Evolutionary conservation across 208 protist species (phyloP), one percentile per base, ranked within the genome.

Genomic region (Leishmania lainsoni): DNA sequence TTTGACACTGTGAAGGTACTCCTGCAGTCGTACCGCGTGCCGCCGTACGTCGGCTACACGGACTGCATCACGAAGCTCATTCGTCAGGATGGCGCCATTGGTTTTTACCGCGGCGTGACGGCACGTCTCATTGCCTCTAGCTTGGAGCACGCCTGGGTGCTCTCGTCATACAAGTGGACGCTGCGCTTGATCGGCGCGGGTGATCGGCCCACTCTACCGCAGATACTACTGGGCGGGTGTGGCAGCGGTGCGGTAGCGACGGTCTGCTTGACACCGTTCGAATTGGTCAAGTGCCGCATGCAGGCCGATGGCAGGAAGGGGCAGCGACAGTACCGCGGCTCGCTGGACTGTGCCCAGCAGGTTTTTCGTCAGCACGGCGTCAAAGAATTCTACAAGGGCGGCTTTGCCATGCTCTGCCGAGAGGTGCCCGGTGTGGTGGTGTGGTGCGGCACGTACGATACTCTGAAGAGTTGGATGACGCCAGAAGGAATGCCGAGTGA

Each of bases 1-100:
- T 92, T 98, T 66, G 96, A 98, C 82, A 97, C 96, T 0, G 83
- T 97, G 0, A 98, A 98, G 89, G 94, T 96, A 49, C 92, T 92
- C 12, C 81, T 98, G 81, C 94, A 98, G 83, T 83, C 85, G 12
- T 83, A 92, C 86, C 80, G 76, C 12, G 85, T 58, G 54, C 81
- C 76, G 3, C 74, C 78, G 17, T 96, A 95, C 77, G 75, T 2
- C 4, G 90, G 93, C 45, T 95, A 93, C 77, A 66, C 73, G 51
- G 83, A 94, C 83, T 97, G 92, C 80, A 84, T 89, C 29, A 20
- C 45, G 2, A 85, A 75, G 45, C 54, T 96, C 4, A 89, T 89
- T 48, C 52, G 39, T 2, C 78, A 93, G 22, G 92, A 95, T 22
- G 96, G 94, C 22, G 22, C 96, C 0, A n/a, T 71, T 17, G 90